phyloP scores from a whole-genome alignment of 345 rosid genomes.

The Populus pruinosa region DNA sequence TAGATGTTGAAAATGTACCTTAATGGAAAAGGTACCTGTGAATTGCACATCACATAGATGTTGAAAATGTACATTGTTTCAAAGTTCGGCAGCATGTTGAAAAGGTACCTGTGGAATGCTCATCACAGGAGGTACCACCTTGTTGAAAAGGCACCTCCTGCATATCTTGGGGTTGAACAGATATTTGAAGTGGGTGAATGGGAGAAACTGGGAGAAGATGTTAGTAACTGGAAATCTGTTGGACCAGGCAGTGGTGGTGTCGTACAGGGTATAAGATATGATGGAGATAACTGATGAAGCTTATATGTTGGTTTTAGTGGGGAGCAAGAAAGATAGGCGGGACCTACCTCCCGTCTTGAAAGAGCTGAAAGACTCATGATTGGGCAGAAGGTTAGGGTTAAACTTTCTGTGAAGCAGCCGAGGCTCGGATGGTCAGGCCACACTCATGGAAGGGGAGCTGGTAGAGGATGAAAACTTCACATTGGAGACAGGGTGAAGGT shows the following conservation, averaged over 20 bases:
- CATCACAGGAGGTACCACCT: no score
- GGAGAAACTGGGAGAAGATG: constrained; percentile 67
- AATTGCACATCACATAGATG: constrained; percentile 58
- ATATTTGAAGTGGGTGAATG: constrained; percentile 92
- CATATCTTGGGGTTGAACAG: constrained; percentile 70
- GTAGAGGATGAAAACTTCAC: constrained; percentile 68
- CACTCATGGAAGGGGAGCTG: constrained; percentile 68
- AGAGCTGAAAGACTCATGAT: constrained; percentile 51
- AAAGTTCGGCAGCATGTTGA: constrained; percentile 85
- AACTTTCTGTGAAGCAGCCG: constrained; percentile 77
- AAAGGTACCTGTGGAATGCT: no score
- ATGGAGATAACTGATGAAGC: constrained; percentile 80
- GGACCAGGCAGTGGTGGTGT: constrained; percentile 81
- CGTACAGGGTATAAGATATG: constrained; percentile 81
- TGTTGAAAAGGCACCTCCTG: constrained; percentile 47
- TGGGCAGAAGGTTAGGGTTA: constrained; percentile 80
- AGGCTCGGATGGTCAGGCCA: constrained; percentile 97
- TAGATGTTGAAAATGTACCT: constrained; percentile 84
- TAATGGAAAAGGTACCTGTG: constrained; percentile 32
- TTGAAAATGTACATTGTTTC: constrained; percentile 73
- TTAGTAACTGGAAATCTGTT: constrained; percentile 67
- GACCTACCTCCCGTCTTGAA: constrained; percentile 65
- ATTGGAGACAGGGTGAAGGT: constrained; percentile 95
- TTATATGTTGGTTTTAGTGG: constrained; percentile 76
- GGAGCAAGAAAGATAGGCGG: constrained; percentile 94